Evolutionary conservation across 768 basidiomycete species (phyloP).

Genomic region (Tulasnella sp.): DNA sequence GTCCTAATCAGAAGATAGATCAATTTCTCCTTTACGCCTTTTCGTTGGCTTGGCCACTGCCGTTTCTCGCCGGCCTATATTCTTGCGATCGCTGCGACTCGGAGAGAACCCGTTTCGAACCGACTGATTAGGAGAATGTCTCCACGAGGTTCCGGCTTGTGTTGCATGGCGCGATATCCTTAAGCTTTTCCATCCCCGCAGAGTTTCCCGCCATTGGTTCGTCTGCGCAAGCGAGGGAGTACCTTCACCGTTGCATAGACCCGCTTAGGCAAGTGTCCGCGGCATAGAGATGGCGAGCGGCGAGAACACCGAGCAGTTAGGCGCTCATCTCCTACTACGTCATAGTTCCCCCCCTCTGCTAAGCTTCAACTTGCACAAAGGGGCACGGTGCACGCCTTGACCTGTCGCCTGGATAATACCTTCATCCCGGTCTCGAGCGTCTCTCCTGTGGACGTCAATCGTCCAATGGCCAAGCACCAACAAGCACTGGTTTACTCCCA

Average conservation of each 20-base stretch:
- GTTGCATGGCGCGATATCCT: neutral
- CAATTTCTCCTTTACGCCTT: neutral
- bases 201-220: neutral
- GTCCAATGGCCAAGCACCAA: neutral
- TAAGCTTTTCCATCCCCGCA: neutral
- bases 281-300: neutral
- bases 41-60: neutral
- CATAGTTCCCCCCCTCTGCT: neutral
- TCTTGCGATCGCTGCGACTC: no score
- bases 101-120: neutral
- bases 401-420: neutral
- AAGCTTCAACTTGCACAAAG: neutral
- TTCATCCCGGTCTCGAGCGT: neutral
- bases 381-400: neutral
- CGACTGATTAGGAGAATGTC: neutral
- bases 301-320: neutral
- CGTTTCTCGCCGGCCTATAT: neutral
- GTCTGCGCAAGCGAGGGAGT: neutral
- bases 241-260: neutral
- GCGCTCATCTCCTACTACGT: neutral
- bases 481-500: neutral
- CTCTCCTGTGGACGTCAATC: neutral
- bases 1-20: neutral
- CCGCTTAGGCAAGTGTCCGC: neutral
- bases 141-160: neutral